Percentiles rank a stretch among this genome's conserved stretches.
phyloP scores from a whole-genome alignment of 139 green algal species.

The Dunaliella primolecta region DNA sequence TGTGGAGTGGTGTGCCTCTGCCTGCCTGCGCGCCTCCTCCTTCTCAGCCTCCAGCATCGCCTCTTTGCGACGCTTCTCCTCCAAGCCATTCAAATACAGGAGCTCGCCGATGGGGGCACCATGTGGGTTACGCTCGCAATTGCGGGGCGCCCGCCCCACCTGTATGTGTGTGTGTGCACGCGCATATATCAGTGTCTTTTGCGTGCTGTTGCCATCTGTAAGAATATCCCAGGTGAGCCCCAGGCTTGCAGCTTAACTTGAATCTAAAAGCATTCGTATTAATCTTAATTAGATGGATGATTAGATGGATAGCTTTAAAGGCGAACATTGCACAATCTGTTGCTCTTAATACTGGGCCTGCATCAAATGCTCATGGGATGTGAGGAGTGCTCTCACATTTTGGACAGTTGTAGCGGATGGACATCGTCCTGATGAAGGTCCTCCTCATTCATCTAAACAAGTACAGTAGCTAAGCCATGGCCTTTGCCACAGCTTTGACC shows the following conservation, averaged over 20 bases:
- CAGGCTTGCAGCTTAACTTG: neutral
- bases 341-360: no score
- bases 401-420: no score
- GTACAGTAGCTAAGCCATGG: no score
- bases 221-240: neutral
- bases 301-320: no score
- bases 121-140: conserved; percentile 36
- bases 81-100: conserved; percentile 59
- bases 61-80: conserved; percentile 41
- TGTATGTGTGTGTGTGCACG: neutral
- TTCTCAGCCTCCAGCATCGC: conserved; percentile 13
- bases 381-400: no score
- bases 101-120: conserved; percentile 59
- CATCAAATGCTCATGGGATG: no score
- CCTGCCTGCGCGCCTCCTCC: conserved; percentile 21
- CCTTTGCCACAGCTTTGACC: neutral
- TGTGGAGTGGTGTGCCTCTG: neutral
- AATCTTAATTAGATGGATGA: no score
- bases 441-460: no score
- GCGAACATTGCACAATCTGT: no score
- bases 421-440: no score
- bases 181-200: no score
- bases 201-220: neutral
- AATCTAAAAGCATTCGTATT: neutral
- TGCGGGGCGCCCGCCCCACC: neutral